Evolutionary conservation across 2,329 filamentous ascomycete genomes (phyloP), one percentile per base, ranked within the genome.

Genomic region (Pseudopithomyces maydicus): DNA sequence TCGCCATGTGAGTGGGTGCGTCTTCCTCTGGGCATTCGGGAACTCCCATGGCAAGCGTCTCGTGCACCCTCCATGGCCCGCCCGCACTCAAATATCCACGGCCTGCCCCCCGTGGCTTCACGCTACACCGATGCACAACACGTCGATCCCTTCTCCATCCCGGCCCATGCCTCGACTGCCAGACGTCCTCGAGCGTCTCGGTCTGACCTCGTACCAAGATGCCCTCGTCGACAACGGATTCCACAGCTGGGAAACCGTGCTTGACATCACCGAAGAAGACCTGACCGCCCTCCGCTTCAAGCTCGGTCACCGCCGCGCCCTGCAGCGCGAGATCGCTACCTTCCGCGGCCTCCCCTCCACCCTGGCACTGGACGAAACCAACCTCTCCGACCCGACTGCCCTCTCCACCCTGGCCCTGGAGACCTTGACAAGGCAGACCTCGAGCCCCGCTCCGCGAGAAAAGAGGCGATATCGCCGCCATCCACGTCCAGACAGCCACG

Each of bases 241-340:
- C 48, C 63, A 68, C 51, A 69, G 44, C 42, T 77, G 76, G 76
- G 69, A 75, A 23, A 72, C 67, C 0, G 69, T 77, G n/a, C 64
- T 74, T 41, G 74, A 77, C 55, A 77, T 78, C 35, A 77, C 74
- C 20, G 76, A 78, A 45, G 70, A 76, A 15, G 75, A 78, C 52
- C 57, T 78, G 38, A 69, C 67, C 2, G 36, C 68, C 7, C 61
- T 78, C 26, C 64, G 70, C 42, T 76, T 78, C 67, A 77, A 78
- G 58, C 66, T 77, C 3, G 75, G 76, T 49, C 76, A 77, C 55
- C 70, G 76, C 7, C 68, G 76, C 39, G 58, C 66, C 14, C 60
- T 78, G 17, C 75, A 78, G 59, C 74, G 76, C 50, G 74, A 76
- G 48, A 78, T 78, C 45, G 74, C 75, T 2, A 73, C 72, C 3